Evolutionary conservation across 371 early-diverging fungal species (phyloP).

Genomic region (Circinella umbellata): DNA sequence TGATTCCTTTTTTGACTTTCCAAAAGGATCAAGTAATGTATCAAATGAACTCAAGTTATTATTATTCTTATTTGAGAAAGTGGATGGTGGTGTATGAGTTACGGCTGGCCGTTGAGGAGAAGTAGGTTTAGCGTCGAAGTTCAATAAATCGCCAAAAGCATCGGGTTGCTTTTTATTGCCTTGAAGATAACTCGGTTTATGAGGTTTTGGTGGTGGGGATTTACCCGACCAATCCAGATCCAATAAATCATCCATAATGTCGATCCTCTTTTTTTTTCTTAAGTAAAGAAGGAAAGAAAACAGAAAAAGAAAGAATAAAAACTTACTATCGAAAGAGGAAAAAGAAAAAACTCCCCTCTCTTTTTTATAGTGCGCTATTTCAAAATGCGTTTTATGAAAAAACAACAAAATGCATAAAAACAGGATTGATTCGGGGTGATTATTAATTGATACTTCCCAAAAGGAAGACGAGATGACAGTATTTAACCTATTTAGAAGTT

Average conservation of each 20-base stretch:
- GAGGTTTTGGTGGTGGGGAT: slow-evolving; percentile 20
- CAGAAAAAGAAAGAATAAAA: too few species aligned
- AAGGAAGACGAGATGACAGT: background rate
- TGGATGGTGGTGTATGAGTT: slow-evolving; percentile 28
- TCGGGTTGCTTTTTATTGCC: slow-evolving; percentile 34
- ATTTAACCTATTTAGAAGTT: background rate
- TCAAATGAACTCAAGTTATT: slow-evolving; percentile 26
- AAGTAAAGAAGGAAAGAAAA: too few species aligned
- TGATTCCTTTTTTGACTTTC: slow-evolving; percentile 17
- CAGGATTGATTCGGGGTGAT: too few species aligned
- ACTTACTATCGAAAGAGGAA: too few species aligned
- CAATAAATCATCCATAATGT: slow-evolving; percentile 44
- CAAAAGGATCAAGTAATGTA: slow-evolving; percentile 41
- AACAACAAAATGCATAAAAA: too few species aligned
- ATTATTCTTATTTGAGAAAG: slow-evolving; percentile 14
- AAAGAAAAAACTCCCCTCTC: too few species aligned
- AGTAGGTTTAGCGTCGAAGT: slow-evolving; percentile 8
- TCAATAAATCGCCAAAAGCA: slow-evolving; percentile 43
- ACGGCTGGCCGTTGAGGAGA: background rate
- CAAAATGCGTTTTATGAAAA: too few species aligned
- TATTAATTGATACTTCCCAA: too few species aligned
- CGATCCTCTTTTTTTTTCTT: background rate
- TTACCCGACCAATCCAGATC: slow-evolving; percentile 42
- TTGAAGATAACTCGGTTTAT: slow-evolving; percentile 22
- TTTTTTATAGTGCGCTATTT: too few species aligned